phyloP scores from a whole-genome alignment of 2,329 filamentous ascomycete species.

The Pestalotiopsis fici region DNA sequence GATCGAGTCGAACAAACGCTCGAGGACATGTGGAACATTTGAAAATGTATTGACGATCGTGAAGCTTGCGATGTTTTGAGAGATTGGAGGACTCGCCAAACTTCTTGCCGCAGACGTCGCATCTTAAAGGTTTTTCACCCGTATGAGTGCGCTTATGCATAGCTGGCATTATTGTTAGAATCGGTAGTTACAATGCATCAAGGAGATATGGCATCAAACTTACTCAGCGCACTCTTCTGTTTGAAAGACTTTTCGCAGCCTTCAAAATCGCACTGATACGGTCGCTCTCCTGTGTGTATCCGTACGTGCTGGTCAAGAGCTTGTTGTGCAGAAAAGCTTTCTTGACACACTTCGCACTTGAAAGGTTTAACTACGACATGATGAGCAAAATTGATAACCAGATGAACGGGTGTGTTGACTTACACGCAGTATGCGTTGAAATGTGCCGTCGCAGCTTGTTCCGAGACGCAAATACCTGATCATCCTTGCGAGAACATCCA shows the following conservation, averaged over 20 bases:
- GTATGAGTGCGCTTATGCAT: slow-evolving; percentile 70
- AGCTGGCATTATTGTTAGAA: slow-evolving; percentile 38
- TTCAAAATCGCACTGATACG: slow-evolving; percentile 54
- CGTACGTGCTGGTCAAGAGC: slow-evolving; percentile 68
- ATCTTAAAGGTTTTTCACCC: slow-evolving; percentile 62
- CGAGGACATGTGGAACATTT: slow-evolving; percentile 53
- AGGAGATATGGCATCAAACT: slow-evolving; percentile 22
- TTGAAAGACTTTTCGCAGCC: slow-evolving; percentile 62
- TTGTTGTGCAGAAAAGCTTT: slow-evolving; percentile 66
- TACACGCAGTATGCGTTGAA: slow-evolving; percentile 32
- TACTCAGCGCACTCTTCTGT: slow-evolving; percentile 68
- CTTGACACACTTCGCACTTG: slow-evolving; percentile 54
- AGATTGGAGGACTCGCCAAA: slow-evolving; percentile 69
- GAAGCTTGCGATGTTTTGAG: slow-evolving; percentile 65
- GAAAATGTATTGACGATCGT: slow-evolving; percentile 53
- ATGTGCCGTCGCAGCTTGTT: slow-evolving; percentile 33
- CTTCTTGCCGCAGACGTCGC: slow-evolving; percentile 57
- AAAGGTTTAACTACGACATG: slow-evolving; percentile 56
- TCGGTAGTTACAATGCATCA: neutral
- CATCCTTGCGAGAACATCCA: slow-evolving; percentile 25
- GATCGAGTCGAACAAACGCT: slow-evolving; percentile 61
- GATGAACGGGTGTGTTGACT: slow-evolving; percentile 3
- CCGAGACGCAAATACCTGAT: slow-evolving; percentile 27
- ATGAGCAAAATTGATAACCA: slow-evolving; percentile 17
- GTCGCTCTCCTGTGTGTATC: slow-evolving; percentile 67